Evolutionary conservation across 2,329 filamentous ascomycete species (phyloP), one percentile per base, ranked within the genome.

Genomic region (Capronia epimyces): DNA sequence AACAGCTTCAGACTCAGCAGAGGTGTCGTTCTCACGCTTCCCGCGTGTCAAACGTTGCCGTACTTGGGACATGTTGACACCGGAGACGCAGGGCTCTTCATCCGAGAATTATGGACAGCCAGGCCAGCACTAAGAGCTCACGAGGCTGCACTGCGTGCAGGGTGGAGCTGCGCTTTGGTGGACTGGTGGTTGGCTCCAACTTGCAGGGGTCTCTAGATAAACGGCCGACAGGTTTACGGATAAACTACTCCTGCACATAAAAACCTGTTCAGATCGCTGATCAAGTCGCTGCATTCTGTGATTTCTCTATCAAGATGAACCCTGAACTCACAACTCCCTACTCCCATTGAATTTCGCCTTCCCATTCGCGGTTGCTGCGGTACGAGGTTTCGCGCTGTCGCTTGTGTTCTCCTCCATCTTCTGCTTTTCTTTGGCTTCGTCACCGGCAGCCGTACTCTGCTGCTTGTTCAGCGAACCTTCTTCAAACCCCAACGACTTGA

Each of bases 401-500:
- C 12, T 40, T 8, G 40, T 12, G 24, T 47, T 48, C 18, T 52
- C 55, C n/a, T 55, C 52, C 15, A 34, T 39, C 22, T 49, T 47
- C 18, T 43, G 25, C 20, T 53, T 56, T 15, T 24, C 49, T 21
- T 50, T 58, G 21, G 24, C 40, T 37, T 46, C 40, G 3, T 49
- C 44, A 1, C 27, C 48, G 22, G 46, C 24, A 18, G 47, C 15
- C 21, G 32, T 32, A 1, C 13, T 20, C 12, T 45, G 34, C 12
- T 71, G 66, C 3, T 70, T 66, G 50, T 69, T 71, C 41, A 79
- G 60, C 5, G 75, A 75, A n/a, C 75, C 70, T 2, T 57, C 62
- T 74, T 97, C 89, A 67, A 97, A 98, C 2, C 89, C 89, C 0
- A 97, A 79, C 32, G 82, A 80, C 68, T 95, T 96, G 43, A 98